These are phyloP conservation scores for Trichocladium uniseriatum DNA, from an alignment of 495 filamentous ascomycete species.

Conservation along the genomic window DNA sequence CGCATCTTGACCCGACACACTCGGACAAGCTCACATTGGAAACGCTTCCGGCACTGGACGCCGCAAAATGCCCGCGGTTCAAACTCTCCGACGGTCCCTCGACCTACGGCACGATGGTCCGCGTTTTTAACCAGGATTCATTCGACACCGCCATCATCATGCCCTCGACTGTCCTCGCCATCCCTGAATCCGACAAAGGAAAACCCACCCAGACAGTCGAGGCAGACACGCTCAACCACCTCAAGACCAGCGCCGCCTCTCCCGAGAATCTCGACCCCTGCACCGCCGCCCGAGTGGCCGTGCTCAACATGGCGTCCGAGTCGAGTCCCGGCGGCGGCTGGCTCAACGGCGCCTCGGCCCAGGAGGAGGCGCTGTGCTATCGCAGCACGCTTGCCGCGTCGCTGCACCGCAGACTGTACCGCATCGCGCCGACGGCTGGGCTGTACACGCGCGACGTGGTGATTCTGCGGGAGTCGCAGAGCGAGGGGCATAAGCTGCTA, in stretches of 20 bases:
- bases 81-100: conserved; percentile 7
- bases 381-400: conserved; percentile 48
- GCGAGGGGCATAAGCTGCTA: conserved; percentile 35
- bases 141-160: conserved; percentile 42
- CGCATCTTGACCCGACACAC: conserved; percentile 8
- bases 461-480: conserved; percentile 40
- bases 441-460: conserved; percentile 52
- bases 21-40: conserved; percentile 7
- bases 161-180: conserved; percentile 6
- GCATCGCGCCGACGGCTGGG: conserved; percentile 32
- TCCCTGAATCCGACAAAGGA: not conserved
- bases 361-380: conserved; percentile 60
- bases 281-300: conserved; percentile 33
- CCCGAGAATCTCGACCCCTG: conserved; percentile 10
- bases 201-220: not conserved
- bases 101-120: conserved; percentile 20
- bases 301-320: conserved; percentile 55
- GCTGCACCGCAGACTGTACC: conserved; percentile 44
- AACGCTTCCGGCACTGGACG: conserved; percentile 10
- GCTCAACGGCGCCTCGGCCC: conserved; percentile 44
- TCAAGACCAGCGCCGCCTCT: not conserved
- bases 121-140: conserved; percentile 43
- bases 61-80: conserved; percentile 17
- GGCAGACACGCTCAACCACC: not conserved
- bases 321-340: conserved; percentile 46